phyloP scores from a whole-genome alignment of 2,329 filamentous ascomycete genomes.

The Scopulariopsis brevicaulis region DNA sequence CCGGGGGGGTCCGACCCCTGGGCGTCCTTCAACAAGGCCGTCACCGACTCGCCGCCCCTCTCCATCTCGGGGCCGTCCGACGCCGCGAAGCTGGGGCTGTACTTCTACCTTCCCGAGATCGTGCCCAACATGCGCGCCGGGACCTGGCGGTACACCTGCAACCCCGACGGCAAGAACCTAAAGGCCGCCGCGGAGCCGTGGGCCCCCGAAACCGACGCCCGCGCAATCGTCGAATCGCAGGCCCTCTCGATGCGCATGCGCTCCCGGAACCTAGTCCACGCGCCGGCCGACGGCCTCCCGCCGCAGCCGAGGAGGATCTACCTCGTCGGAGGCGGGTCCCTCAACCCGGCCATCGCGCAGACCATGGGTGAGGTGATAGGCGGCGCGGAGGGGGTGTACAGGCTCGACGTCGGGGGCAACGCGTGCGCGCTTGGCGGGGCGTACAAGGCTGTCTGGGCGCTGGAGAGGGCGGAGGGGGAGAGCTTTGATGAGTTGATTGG shows the following conservation, averaged over 20 bases:
- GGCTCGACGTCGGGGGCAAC: slow-evolving; percentile 87
- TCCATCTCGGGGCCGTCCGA: slow-evolving; percentile 43
- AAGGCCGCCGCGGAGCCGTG: slow-evolving; percentile 20
- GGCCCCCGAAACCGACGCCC: slow-evolving; percentile 58
- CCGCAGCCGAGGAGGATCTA: slow-evolving; percentile 83
- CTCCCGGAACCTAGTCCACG: slow-evolving; percentile 61
- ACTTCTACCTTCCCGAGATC: slow-evolving; percentile 90
- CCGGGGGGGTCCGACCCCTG: slow-evolving; percentile 45
- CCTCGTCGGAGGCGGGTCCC: slow-evolving; percentile 83
- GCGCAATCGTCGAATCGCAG: slow-evolving; percentile 89
- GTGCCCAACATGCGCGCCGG: slow-evolving; percentile 83
- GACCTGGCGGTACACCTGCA: slow-evolving; percentile 69
- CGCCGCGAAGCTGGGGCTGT: slow-evolving; percentile 78
- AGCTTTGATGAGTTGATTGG: slow-evolving; percentile 85
- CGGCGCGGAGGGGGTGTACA: slow-evolving; percentile 80
- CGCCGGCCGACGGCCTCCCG: slow-evolving; percentile 45
- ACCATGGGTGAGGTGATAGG: slow-evolving; percentile 83
- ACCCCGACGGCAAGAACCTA: slow-evolving; percentile 41
- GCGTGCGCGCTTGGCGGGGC: slow-evolving; percentile 89
- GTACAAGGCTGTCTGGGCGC: slow-evolving; percentile 92
- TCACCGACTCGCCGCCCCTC: slow-evolving; percentile 58
- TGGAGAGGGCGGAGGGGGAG: slow-evolving; percentile 57
- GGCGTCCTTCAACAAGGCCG: slow-evolving; percentile 68
- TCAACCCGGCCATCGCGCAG: slow-evolving; percentile 79
- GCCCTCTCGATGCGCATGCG: slow-evolving; percentile 83